Evolutionary conservation across 1,284 basidiomycete species (phyloP).

Genomic region (Sanguinoderma infundibulare): DNA sequence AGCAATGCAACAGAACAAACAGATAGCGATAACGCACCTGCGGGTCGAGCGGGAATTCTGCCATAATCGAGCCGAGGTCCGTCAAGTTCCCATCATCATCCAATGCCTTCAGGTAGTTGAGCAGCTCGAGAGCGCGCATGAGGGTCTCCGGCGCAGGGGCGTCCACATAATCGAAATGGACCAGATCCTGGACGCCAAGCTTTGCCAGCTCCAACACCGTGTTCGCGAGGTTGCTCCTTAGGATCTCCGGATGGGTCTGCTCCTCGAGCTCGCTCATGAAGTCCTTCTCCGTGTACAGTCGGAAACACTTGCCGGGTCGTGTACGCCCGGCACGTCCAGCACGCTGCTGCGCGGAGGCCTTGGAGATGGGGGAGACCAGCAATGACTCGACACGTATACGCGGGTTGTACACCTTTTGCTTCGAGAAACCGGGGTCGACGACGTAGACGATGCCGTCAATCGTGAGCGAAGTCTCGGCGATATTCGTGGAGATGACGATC

Average conservation of each 20-base stretch:
- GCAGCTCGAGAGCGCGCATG: constrained; percentile 95
- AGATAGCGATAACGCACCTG: constrained; percentile 56
- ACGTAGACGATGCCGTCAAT: constrained; percentile 99
- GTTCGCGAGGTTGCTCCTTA: constrained; percentile 92
- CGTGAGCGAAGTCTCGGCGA: constrained; percentile 97
- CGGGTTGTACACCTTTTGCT: constrained; percentile 98
- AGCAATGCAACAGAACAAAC: neutral
- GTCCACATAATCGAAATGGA: constrained; percentile 95
- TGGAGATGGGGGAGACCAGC: constrained; percentile 94
- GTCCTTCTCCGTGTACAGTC: constrained; percentile 97
- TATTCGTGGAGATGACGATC: constrained; percentile 95
- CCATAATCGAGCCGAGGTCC: constrained; percentile 89
- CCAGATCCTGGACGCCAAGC: constrained; percentile 90
- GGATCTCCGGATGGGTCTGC: constrained; percentile 95
- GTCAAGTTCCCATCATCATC: constrained; percentile 97
- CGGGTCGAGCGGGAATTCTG: constrained; percentile 97
- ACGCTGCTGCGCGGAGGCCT: constrained; percentile 95
- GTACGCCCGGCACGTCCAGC: constrained; percentile 97
- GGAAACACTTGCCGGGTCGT: constrained; percentile 95
- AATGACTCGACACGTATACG: constrained; percentile 95
- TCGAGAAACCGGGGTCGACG: constrained; percentile 96
- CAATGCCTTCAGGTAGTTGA: constrained; percentile 92
- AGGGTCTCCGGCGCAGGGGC: constrained; percentile 97
- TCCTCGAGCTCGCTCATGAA: constrained; percentile 96
- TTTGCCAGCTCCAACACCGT: constrained; percentile 95